Base-by-base conservation (phyloP, 805 yeast genomes). In the Candida maesae region DNA sequence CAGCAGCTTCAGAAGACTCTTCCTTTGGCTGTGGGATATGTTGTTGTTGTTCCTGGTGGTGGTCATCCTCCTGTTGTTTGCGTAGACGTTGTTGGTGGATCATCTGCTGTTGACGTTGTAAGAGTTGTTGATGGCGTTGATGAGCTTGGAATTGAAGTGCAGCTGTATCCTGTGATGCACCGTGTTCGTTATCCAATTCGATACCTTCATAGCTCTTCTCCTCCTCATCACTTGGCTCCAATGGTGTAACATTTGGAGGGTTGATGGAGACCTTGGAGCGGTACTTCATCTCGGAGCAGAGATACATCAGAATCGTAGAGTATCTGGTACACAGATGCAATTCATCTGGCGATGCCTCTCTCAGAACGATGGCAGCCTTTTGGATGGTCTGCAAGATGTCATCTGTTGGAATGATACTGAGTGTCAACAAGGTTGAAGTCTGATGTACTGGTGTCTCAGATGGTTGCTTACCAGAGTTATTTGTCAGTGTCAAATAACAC, bases 281-380 rank as follows among this genome's bases (percentile, higher is more conserved):
- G 13, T 74, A 66, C 53, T 76, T 81, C 79, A 84, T 78, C 57
- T 85, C 88, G 3, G 85, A 76, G 47, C 88, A 84, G 32, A 87
- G 66, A 52, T 79, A 85, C 79, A 84, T 73, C 52, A 87, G 63
- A 38, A 84, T 83, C 12, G 85, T 82, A 11, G 89, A 80, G 55
- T 87, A 87, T 36, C 95, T 66, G 0, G 86, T 78, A 58, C 95
- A 83, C 24, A 89, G 66, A 64, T 89, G 96, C 29, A 89, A 66
- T 49, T 87, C 95, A 63, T 89, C 96, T 0, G 96, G 96, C 1
- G 95, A 76, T 19, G 95, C 84, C 52, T 85, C 95, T 42, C 88
- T 64, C 28, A 89, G 63, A 1, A 83, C 80, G 13, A 78, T 70
- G 0, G 96, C 91, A 1, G 90, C 81, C 39, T 73, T 72, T 46